Conservation (phyloP, 805 yeast species). For the Wickerhamomyces hampshirensis region DNA sequence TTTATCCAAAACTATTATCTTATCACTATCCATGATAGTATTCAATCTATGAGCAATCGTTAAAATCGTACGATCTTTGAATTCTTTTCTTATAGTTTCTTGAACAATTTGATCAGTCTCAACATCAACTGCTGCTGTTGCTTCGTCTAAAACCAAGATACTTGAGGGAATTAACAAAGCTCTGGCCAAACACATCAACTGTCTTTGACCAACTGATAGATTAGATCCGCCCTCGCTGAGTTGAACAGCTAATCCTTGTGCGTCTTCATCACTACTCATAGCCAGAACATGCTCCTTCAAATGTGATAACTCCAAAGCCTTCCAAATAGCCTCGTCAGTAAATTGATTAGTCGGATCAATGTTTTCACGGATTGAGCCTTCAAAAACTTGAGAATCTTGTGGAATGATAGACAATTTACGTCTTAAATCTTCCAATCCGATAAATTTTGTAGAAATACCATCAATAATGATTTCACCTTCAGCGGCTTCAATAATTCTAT, state of each 20-base stretch:
- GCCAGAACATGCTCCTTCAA: constrained; percentile 59
- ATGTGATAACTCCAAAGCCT: constrained; percentile 72
- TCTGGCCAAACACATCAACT: constrained; percentile 76
- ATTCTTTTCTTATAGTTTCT: constrained; percentile 71
- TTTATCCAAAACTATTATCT: constrained; percentile 68
- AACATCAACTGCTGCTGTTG: constrained; percentile 86
- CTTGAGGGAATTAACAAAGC: constrained; percentile 63
- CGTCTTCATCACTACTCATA: constrained; percentile 52
- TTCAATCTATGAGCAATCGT: constrained; percentile 84
- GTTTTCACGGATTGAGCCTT: constrained; percentile 80
- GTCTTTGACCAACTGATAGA: constrained; percentile 74
- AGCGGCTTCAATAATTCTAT: constrained; percentile 77
- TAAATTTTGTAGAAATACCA: constrained; percentile 53
- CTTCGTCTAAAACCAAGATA: constrained; percentile 74
- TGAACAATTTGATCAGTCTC: constrained; percentile 77
- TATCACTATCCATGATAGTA: constrained; percentile 78
- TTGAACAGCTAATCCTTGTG: constrained; percentile 49
- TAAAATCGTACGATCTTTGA: constrained; percentile 70
- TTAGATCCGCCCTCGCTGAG: constrained; percentile 66
- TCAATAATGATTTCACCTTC: constrained; percentile 71
- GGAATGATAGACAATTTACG: constrained; percentile 81
- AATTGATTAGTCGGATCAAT: constrained; percentile 74
- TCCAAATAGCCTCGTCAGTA: constrained; percentile 80
- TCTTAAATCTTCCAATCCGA: constrained; percentile 78
- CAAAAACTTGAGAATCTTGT: constrained; percentile 89